Evolutionary conservation across 495 filamentous ascomycete genomes (phyloP).

Genomic region (Tuber aestivum): DNA sequence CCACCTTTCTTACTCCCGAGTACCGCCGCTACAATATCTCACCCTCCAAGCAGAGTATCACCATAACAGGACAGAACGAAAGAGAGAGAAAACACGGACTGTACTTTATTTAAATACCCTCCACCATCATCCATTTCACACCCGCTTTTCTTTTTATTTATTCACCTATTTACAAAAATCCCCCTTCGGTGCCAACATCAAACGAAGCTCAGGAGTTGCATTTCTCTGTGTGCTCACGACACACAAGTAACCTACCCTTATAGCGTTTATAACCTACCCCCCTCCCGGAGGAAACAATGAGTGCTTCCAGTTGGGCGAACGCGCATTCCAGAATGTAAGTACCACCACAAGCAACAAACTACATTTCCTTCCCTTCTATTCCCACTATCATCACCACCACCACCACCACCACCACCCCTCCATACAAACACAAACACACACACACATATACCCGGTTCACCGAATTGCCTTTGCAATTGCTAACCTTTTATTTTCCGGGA

Average conservation of each 20-base stretch:
- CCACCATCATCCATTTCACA: neutral
- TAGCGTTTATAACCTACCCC: neutral
- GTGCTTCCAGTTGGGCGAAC: conserved; percentile 37
- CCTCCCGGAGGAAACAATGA: conserved; percentile 21
- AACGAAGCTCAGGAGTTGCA: neutral
- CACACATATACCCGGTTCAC: neutral
- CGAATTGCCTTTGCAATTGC: conserved; percentile 2
- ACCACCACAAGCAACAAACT: conserved; percentile 6
- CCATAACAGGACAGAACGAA: neutral
- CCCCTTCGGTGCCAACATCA: neutral
- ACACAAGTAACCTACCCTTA: neutral
- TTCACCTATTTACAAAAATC: neutral
- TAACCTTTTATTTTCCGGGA: conserved; percentile 15
- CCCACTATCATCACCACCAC: neutral
- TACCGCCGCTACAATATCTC: neutral
- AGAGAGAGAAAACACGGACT: neutral
- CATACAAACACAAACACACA: neutral
- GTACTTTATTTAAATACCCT: neutral
- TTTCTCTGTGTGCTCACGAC: neutral
- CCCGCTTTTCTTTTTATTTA: neutral
- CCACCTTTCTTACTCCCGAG: neutral
- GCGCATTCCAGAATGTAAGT: conserved; percentile 40
- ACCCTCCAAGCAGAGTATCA: neutral
- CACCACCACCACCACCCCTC: neutral
- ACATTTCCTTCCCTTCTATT: neutral